Conservation (phyloP, 345 rosid genomes). For the Euphorbia pulcherrima region DNA sequence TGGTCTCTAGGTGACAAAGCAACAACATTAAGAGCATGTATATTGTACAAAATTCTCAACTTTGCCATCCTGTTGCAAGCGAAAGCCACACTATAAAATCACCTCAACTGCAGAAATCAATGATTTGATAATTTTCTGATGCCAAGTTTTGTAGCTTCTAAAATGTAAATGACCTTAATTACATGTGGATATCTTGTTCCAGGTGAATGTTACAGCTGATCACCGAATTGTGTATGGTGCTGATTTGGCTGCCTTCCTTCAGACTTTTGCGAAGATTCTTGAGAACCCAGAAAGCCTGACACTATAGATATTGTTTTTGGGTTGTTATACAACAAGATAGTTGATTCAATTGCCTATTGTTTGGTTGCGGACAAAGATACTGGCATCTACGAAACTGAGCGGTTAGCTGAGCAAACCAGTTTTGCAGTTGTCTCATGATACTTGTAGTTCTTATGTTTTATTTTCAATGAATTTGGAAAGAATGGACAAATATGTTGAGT, state of each 20-base stretch:
- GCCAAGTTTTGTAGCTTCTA: neutral
- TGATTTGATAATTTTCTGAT: neutral
- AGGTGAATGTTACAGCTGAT: slow-evolving; percentile 98
- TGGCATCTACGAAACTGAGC: slow-evolving; percentile 14
- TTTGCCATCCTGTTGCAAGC: neutral
- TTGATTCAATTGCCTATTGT: slow-evolving; percentile 7
- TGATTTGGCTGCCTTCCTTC: slow-evolving; percentile 88
- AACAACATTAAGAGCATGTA: neutral
- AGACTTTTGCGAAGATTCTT: slow-evolving; percentile 82
- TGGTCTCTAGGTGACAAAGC: no score
- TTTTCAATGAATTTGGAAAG: slow-evolving; percentile 13
- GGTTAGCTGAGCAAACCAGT: slow-evolving; percentile 11
- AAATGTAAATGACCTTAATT: neutral
- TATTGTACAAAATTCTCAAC: neutral
- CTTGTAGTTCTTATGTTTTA: slow-evolving; percentile 19
- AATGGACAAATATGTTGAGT: slow-evolving; percentile 1
- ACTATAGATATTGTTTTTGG: slow-evolving; percentile 35
- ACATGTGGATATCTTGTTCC: slow-evolving; percentile 19
- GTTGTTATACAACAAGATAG: slow-evolving; percentile 12
- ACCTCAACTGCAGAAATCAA: neutral
- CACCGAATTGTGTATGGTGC: slow-evolving; percentile 90
- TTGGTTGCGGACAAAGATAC: slow-evolving; percentile 3
- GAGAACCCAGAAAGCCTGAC: slow-evolving; percentile 84
- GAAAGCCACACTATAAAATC: neutral
- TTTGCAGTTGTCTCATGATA: slow-evolving; percentile 12